Base-by-base conservation (phyloP, 768 basidiomycete species). In the Macrolepiota fuliginosa region DNA sequence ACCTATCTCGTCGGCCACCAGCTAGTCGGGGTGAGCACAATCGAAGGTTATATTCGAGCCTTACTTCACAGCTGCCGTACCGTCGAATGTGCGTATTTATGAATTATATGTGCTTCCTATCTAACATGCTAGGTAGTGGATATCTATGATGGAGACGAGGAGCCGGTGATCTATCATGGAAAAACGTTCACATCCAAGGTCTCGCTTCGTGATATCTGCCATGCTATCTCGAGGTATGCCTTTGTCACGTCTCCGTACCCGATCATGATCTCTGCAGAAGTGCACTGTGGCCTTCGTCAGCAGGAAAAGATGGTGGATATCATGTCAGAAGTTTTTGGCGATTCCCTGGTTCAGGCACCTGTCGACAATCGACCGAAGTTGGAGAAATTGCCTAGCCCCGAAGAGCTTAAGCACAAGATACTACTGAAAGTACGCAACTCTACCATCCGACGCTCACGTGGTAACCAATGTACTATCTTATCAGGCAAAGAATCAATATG, bases 21-120 rank as follows among this genome's bases (percentile, higher is more conserved):
- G 68, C 81, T 94, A 3, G 81, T 95, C 45, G 96, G 96, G 4
- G 86, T 89, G 32, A 94, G 91, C 63, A 95, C 95, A 0, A 85
- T 93, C 27, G 96, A 97, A 69, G 86, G 96, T 0, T 98, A 98
- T 71, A 94, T 98, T 59, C 81, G 96, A 0, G 95, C 95, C 0
- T 76, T 98, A 42, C 78, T 97, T 45, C 91, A 91, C 54, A 86
- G 92, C 37, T 96, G 95, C 71, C 84, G 96, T n/a, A 94, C 91
- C 59, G 96, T 98, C 29, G 96, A 98, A 73, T 73, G 96, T 95
- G 67, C 65, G 90, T 82, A 42, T 51, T 53, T 32, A 35, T 29
- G 19, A 36, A 22, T 32, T 52, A 36, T 25, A 5, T 15, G 9
- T 11, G 49, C 4, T 27, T 7, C 49, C 50, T 36, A 55, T 29